These are phyloP conservation scores for Metschnikowia lachancei DNA, from an alignment of 805 yeast species.

Conservation along the genomic window DNA sequence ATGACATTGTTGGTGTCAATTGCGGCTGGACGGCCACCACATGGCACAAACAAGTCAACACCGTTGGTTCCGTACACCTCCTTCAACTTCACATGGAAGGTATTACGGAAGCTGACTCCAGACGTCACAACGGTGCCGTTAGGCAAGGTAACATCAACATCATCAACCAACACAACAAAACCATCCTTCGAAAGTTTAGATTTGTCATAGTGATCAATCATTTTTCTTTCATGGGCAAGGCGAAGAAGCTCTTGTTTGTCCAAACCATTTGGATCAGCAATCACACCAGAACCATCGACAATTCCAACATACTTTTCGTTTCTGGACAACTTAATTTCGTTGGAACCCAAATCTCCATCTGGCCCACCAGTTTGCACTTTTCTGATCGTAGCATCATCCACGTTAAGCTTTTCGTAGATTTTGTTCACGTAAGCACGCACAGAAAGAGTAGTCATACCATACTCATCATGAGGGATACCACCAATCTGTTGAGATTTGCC, in stretches of 20 bases:
- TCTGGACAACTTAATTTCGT: conserved; percentile 84
- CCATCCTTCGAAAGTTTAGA: conserved; percentile 71
- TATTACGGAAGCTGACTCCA: conserved; percentile 88
- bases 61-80: conserved; percentile 57
- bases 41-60: conserved; percentile 88
- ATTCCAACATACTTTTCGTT: conserved; percentile 82
- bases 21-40: conserved; percentile 99
- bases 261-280: conserved; percentile 88
- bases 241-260: conserved; percentile 74
- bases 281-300: conserved; percentile 94
- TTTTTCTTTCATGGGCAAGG: conserved; percentile 74
- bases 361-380: conserved; percentile 99
- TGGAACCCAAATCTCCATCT: conserved; percentile 96
- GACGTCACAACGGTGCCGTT: conserved; percentile 70
- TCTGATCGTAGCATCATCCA: conserved; percentile 56
- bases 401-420: conserved; percentile 72
- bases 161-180: conserved; percentile 81
- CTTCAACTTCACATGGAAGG: conserved; percentile 74
- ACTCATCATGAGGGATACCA: conserved; percentile 97
- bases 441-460: conserved; percentile 95
- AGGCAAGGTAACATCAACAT: conserved; percentile 74
- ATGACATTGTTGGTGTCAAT: conserved; percentile 82
- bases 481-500: conserved; percentile 91
- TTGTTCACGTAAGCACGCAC: conserved; percentile 89
- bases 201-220: conserved; percentile 66